A percentile compares a stretch with the other conserved stretches of the same genome.
These are phyloP conservation scores for Ceratocystis diversiconidia DNA, from an alignment of 2,329 filamentous ascomycete species.

Conservation along the genomic window DNA sequence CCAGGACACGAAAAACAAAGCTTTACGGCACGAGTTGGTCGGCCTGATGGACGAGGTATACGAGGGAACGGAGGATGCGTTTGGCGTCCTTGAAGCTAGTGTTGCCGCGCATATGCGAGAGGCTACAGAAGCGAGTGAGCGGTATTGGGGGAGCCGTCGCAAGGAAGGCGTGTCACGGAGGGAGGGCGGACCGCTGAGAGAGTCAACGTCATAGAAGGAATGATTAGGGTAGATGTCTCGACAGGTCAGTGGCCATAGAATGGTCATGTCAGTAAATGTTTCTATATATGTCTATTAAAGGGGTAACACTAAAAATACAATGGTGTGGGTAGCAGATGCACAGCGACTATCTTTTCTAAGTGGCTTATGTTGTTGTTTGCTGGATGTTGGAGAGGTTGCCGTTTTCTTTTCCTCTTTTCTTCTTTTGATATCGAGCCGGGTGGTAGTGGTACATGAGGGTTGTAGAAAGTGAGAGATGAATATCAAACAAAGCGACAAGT, in stretches of 20 bases:
- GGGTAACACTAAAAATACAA: constrained; percentile 4
- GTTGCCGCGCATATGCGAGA: background rate
- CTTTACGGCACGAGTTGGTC: background rate
- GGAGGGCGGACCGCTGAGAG: too few relatives aligned
- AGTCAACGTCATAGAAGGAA: too few relatives aligned
- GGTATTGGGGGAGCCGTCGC: background rate
- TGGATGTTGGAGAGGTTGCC: background rate
- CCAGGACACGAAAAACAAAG: background rate
- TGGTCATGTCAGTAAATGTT: background rate
- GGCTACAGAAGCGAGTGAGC: background rate
- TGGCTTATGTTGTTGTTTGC: background rate
- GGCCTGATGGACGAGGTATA: background rate
- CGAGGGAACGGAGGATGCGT: background rate
- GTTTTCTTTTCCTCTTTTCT: background rate
- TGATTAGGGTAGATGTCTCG: background rate
- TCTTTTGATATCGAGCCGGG: background rate
- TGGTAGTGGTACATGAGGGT: background rate
- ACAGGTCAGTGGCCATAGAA: background rate
- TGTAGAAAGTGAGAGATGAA: background rate
- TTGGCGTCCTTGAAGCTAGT: background rate
- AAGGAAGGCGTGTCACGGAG: too few relatives aligned
- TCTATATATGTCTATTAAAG: background rate
- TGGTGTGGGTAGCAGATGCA: background rate
- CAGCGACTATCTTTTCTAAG: background rate
- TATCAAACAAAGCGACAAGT: background rate